Evolutionary conservation across 768 basidiomycete species (phyloP).

Genomic region (Naganishia vishniacii): DNA sequence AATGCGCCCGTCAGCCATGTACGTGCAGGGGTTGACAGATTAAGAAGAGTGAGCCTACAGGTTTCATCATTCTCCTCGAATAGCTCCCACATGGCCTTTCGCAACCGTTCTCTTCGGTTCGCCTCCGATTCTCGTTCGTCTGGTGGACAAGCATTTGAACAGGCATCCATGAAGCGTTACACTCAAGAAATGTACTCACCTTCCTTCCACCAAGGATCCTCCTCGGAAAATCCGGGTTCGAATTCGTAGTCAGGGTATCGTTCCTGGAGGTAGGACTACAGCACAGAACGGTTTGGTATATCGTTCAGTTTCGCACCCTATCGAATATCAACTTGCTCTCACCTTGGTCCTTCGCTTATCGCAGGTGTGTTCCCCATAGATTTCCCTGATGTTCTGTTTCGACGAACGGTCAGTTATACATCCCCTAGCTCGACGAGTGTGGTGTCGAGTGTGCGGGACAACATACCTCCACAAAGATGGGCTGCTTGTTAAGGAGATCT

Average conservation of each 20-base stretch:
- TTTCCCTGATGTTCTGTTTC: conserved; percentile 43
- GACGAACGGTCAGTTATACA: too few relatives aligned
- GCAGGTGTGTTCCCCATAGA: conserved; percentile 47
- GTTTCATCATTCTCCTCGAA: conserved; percentile 40
- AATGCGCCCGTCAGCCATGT: background rate
- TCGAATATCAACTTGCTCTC: conserved; percentile 14
- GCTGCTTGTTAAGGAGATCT: conserved; percentile 37
- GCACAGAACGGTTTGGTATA: background rate
- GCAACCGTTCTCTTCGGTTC: conserved; percentile 38
- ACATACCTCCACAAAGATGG: conserved; percentile 39
- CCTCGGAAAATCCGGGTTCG: conserved; percentile 41
- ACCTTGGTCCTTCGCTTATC: conserved; percentile 42
- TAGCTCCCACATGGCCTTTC: conserved; percentile 38
- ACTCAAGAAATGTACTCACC: conserved; percentile 7
- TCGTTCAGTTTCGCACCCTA: background rate
- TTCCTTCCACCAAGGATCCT: conserved; percentile 43
- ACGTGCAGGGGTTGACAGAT: background rate
- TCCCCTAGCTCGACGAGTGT: background rate
- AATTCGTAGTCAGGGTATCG: conserved; percentile 42
- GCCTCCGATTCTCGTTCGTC: conserved; percentile 42
- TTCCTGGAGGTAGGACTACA: conserved; percentile 35
- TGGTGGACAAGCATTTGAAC: background rate
- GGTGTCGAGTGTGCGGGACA: background rate
- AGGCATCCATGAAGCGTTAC: too few relatives aligned
- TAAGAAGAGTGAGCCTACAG: conserved; percentile 31